phyloP scores from a whole-genome alignment of 768 basidiomycete genomes.

The Lactifluus pinguis region DNA sequence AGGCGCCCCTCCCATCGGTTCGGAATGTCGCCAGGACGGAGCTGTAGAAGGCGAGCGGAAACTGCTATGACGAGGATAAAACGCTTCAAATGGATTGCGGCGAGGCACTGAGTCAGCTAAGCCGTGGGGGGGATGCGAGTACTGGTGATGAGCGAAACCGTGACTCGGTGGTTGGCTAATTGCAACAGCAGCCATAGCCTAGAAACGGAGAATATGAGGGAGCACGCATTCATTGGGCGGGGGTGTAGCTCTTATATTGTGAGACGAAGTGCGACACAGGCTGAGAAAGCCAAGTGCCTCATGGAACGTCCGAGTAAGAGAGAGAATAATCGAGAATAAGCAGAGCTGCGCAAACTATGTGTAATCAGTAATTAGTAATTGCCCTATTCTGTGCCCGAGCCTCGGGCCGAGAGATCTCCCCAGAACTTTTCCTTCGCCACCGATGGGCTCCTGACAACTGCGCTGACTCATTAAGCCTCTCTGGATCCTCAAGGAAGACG shows the following conservation, averaged over 20 bases:
- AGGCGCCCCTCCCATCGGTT: not conserved
- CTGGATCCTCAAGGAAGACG: no score
- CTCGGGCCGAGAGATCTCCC: not conserved
- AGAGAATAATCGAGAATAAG: not conserved
- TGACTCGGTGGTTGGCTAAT: not conserved
- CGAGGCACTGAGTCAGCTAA: not conserved
- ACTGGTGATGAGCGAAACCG: not conserved
- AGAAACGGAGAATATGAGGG: not conserved
- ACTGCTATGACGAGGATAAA: constrained; percentile 3
- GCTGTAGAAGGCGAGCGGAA: not conserved
- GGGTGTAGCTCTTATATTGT: not conserved
- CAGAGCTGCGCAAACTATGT: no score
- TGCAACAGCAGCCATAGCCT: constrained; percentile 10
- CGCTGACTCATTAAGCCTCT: no score
- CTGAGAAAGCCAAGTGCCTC: not conserved
- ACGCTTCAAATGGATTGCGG: constrained; percentile 8
- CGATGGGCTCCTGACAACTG: no score
- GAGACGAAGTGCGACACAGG: not conserved
- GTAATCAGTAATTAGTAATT: not conserved
- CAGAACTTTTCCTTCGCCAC: not conserved
- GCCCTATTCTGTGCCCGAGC: no score
- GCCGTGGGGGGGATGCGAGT: not conserved
- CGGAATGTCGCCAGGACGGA: constrained; percentile 13
- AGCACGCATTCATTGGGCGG: not conserved
- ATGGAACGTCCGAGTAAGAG: not conserved